Evolutionary conservation across 2,329 filamentous ascomycete species (phyloP), one percentile per base, ranked within the genome.

Genomic region (Rutstroemia sp.): DNA sequence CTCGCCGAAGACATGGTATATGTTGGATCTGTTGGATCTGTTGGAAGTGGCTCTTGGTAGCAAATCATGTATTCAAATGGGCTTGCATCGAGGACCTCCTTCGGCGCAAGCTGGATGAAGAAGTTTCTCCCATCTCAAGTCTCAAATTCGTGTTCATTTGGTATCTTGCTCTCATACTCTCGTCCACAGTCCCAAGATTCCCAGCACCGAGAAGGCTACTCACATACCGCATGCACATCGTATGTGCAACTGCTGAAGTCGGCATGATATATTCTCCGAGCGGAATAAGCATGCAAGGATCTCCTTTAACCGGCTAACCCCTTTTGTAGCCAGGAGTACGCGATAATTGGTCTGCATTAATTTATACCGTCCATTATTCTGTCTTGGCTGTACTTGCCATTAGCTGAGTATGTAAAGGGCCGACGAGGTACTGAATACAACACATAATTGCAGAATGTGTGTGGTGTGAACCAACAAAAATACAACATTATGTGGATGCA

Each of bases 241-340:
- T 42, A 42, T 19, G 23, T 25, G 21, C 40, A n/a, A 8, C 19
- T 48, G 21, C 27, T 40, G 51, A 14, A 48, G 23, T 48, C 42
- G 51, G 21, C 30, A 27, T 17, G 38, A 21, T 27, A 16, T 42
- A 54, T 49, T 48, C 30, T 40, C 34, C 51, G 45, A 23, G 12
- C 48, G 9, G 44, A 34, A 54, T 40, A 49, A 54, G 51, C 51
- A 54, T 54, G 34, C 39, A 34, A 34, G 30, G 30, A 34, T 34
- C 30, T 10, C 9, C 30, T 34, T 10, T 34, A 34, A 2, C 30
- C 30, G 12, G 3, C 30, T 34, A 14, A 12, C 30, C 30, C 30
- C 30, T 34, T 34, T 34, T 34, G 30, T 30, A 10, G 4, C 30
- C 12, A 17, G 19, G 19, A n/a, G 39, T 14, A 42, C 16, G 5